Percentiles rank a stretch among this genome's conserved stretches.
Evolutionary conservation across 2,329 filamentous ascomycete genomes (phyloP).

Genomic region (Talaromyces sp.): DNA sequence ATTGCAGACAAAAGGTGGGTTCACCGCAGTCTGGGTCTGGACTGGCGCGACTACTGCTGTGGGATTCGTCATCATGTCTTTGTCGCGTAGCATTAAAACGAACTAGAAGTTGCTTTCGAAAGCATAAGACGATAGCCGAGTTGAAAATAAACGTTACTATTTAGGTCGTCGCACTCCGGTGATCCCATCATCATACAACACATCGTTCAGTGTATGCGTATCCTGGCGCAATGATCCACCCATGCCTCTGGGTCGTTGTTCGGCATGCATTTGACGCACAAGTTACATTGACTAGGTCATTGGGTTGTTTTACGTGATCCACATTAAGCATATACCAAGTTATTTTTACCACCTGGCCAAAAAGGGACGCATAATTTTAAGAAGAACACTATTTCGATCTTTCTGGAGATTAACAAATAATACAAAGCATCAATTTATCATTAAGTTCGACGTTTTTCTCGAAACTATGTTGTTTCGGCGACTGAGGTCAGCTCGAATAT

Average conservation of each 20-base stretch:
- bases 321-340: background rate
- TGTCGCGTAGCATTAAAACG: background rate
- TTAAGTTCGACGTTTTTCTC: background rate
- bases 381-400: background rate
- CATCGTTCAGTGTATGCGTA: no score
- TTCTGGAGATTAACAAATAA: background rate
- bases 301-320: no score
- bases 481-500: background rate
- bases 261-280: no score
- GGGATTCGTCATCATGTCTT: constrained; percentile 1
- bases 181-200: no score
- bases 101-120: background rate
- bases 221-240: no score
- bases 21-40: constrained; percentile 2
- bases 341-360: no score
- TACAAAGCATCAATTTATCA: background rate
- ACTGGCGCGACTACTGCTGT: background rate
- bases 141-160: no score
- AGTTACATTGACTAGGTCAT: no score
- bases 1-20: background rate
- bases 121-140: no score
- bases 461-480: background rate
- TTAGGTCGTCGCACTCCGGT: no score
- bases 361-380: background rate
- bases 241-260: background rate